Conservation (phyloP, 257 asterid species). For the Prunella vulgaris region DNA sequence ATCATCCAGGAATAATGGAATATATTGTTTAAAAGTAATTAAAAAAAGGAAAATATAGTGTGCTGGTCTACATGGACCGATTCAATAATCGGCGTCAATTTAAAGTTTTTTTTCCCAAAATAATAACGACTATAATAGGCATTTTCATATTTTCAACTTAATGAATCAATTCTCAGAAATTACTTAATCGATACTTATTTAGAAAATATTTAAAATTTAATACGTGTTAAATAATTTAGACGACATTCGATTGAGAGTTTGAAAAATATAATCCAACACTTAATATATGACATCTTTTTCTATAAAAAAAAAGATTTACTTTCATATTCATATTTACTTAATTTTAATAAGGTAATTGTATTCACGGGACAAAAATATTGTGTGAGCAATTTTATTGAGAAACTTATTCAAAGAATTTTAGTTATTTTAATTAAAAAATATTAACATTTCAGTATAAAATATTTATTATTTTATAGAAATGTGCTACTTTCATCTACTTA, state of each 20-base stretch:
- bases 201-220: not conserved
- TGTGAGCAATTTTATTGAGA: too few relatives aligned
- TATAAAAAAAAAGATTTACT: not conserved
- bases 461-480: too few relatives aligned
- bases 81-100: slow-evolving; percentile 13
- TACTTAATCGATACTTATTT: not conserved
- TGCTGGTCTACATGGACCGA: slow-evolving; percentile 5
- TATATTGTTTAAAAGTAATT: not conserved
- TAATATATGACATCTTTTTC: not conserved
- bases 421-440: too few relatives aligned
- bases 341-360: too few relatives aligned
- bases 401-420: too few relatives aligned
- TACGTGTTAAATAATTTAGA: not conserved
- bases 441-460: too few relatives aligned
- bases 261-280: not conserved
- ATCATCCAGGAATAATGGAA: slow-evolving; percentile 15
- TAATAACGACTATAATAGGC: not conserved
- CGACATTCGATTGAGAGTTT: not conserved
- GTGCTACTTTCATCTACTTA: too few relatives aligned
- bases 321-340: not conserved
- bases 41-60: slow-evolving; percentile 5
- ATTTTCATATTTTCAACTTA: not conserved
- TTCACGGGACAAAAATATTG: too few relatives aligned
- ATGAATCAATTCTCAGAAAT: not conserved
- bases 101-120: not conserved